Percentiles rank a stretch among this genome's conserved stretches.
These are phyloP conservation scores for Cytospora mali DNA, from an alignment of 2,329 filamentous ascomycete species.

Conservation along the genomic window DNA sequence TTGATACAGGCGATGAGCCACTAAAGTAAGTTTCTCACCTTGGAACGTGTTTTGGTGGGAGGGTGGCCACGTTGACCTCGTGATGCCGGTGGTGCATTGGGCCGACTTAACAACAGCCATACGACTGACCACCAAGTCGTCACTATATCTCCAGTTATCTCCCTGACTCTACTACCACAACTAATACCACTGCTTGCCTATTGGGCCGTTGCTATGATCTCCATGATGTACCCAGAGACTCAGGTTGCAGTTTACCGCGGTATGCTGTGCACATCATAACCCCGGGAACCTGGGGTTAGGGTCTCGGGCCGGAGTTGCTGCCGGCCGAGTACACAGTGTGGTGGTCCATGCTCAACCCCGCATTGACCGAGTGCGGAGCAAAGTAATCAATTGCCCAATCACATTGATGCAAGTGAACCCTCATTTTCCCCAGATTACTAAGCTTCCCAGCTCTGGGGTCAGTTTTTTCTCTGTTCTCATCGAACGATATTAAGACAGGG, in stretches of 20 bases:
- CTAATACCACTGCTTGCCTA: too few relatives aligned
- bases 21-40: too few relatives aligned
- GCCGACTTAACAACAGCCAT: too few relatives aligned
- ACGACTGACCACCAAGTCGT: too few relatives aligned
- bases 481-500: background rate
- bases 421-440: slow-evolving; percentile 18
- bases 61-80: background rate
- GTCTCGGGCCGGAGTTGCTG: too few relatives aligned
- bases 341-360: background rate
- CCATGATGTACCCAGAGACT: too few relatives aligned
- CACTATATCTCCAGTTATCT: too few relatives aligned
- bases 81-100: background rate
- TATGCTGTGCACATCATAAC: too few relatives aligned
- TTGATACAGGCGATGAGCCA: background rate
- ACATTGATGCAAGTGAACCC: accelerated
- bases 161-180: too few relatives aligned
- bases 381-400: slow-evolving; percentile 12
- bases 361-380: slow-evolving; percentile 13
- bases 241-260: too few relatives aligned
- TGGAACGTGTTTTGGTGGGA: background rate
- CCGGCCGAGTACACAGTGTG: background rate
- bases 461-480: background rate
- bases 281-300: too few relatives aligned
- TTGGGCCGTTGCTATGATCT: too few relatives aligned
- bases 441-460: slow-evolving; percentile 7